Evolutionary conservation across 1,139 yeast species (phyloP).

Genomic region (Saccharomyces hybrid): DNA sequence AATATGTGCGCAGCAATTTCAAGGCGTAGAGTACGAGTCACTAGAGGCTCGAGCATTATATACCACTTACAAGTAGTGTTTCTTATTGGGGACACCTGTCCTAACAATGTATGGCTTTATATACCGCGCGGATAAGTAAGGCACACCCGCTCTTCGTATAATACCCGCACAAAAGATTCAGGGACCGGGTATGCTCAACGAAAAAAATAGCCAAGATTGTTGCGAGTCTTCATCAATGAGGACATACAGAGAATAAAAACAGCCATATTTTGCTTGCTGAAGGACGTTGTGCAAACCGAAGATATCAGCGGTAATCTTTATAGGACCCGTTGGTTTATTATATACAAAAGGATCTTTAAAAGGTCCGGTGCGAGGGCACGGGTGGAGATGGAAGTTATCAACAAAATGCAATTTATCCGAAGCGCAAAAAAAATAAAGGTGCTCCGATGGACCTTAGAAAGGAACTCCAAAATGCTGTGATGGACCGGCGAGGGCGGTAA

Average conservation of each 20-base stretch:
- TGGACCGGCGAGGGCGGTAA: neutral
- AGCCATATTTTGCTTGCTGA: neutral
- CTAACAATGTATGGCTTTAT: neutral
- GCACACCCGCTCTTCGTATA: neutral
- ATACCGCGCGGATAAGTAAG: constrained; percentile 1
- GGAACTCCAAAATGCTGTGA: neutral
- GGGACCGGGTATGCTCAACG: neutral
- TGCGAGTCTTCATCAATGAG: neutral
- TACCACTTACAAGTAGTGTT: neutral
- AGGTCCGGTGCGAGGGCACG: neutral
- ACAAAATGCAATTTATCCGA: neutral
- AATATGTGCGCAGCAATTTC: neutral
- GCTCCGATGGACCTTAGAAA: neutral
- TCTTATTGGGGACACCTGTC: neutral
- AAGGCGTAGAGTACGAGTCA: neutral
- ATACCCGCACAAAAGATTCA: neutral
- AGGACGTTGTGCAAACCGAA: neutral
- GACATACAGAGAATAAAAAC: neutral
- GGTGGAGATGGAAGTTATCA: neutral
- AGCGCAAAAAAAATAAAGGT: neutral
- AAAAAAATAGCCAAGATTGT: neutral
- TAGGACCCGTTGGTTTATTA: neutral
- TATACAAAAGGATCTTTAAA: neutral
- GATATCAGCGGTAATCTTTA: neutral
- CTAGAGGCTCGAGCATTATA: neutral